These are phyloP conservation scores for Thelonectria rubi DNA, from an alignment of 2,329 filamentous ascomycete species.

Conservation along the genomic window DNA sequence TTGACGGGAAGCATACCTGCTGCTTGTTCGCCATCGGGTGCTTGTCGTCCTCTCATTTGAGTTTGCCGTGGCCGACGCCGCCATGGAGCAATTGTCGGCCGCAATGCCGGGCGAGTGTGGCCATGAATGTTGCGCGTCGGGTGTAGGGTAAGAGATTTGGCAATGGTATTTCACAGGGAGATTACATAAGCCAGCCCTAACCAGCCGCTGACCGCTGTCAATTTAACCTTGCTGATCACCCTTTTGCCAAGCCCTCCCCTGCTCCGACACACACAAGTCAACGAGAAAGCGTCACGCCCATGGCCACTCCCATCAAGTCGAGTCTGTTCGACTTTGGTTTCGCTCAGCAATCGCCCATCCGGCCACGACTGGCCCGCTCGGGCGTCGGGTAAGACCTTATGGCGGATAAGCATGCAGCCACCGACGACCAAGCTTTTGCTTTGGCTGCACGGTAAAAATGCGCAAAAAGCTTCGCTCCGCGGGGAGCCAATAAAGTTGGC, in stretches of 20 bases:
- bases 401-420: constrained; percentile 43
- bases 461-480: constrained; percentile 40
- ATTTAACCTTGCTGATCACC: constrained; percentile 20
- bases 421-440: constrained; percentile 42
- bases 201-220: constrained; percentile 16
- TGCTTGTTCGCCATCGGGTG: neutral
- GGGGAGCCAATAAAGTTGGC: constrained; percentile 33
- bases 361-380: constrained; percentile 11
- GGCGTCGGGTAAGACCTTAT: constrained; percentile 27
- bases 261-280: neutral
- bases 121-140: no score
- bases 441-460: constrained; percentile 42
- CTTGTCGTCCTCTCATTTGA: neutral
- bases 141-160: constrained; percentile 11
- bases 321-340: neutral
- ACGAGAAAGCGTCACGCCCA: neutral
- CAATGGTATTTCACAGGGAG: neutral
- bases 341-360: constrained; percentile 10
- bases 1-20: constrained; percentile 20
- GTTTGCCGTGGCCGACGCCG: neutral
- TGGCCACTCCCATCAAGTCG: no score
- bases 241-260: neutral
- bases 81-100: neutral
- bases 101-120: no score
- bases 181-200: constrained; percentile 13